Base-by-base conservation (phyloP, 2,329 filamentous ascomycete species). In the Chalara sp. region DNA sequence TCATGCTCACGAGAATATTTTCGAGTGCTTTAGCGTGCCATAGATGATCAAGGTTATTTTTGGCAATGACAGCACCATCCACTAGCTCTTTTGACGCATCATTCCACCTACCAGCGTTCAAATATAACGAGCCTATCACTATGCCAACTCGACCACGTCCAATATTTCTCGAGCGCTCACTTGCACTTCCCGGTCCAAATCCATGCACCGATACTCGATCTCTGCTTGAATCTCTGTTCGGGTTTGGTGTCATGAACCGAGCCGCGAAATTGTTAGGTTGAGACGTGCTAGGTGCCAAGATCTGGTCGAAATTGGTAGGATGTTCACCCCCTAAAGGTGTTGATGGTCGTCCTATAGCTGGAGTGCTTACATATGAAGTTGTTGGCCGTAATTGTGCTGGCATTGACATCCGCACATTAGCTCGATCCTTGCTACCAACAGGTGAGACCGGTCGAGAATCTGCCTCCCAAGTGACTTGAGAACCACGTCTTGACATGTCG, bases 21-120 rank as follows among this genome's bases (percentile, higher is more conserved):
- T 99, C 95, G 21, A 99, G 75, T 1, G 89, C 91, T 69, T 97
- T 97, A 13, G 88, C 93, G 70, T 96, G 89, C 92, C 93, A 99
- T n/a, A 97, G 68, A 68, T 96, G 89, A 68, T 99, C 93, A 61
- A 89, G 91, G 52, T 87, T 79, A 37, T 82, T 83, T 60, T 89
- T 86, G 12, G 89, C 86, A 59, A 85, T 81, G 7, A 80, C 79
- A 2, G 87, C 90, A 49, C 86, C 89, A 53, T 96, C 92, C 7
- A 82, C 75, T 28, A 96, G 78, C 64, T 95, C 89, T 65, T 82
- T 86, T 44, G 97, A 68, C 6, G 92, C 91, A 69, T 97, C 91
- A 45, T 77, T 80, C 90, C 93, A 96, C 55, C 90, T 82, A 30
- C 93, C 93, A 48, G 89, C 87, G 67, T 91, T 87, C 59, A 99